A percentile compares a stretch with the other conserved stretches of the same genome.
Conservation (phyloP, 1,284 basidiomycete species). For the Mycena sp. region DNA sequence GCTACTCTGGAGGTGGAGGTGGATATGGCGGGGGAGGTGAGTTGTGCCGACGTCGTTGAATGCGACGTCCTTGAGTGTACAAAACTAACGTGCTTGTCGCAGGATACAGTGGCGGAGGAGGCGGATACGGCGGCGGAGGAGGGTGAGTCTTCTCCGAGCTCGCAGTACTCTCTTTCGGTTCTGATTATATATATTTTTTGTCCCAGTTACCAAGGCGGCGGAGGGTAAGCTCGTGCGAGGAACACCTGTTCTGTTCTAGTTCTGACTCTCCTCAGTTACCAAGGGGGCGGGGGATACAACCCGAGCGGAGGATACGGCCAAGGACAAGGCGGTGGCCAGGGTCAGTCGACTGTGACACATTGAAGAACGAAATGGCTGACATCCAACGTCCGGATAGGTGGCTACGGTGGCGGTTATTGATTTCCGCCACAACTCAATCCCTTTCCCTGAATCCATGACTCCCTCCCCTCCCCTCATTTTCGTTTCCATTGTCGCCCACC, state of each 20-base stretch:
- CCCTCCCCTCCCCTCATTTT: background rate
- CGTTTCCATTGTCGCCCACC: slow-evolving; percentile 13
- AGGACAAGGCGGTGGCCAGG: background rate
- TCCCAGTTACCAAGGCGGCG: slow-evolving; percentile 28
- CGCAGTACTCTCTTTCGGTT: no score
- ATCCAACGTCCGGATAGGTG: background rate
- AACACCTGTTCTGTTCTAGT: background rate
- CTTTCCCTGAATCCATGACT: background rate
- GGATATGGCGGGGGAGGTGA: slow-evolving; percentile 62
- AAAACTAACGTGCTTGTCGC: background rate
- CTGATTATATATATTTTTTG: background rate
- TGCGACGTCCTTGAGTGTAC: no score
- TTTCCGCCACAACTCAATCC: background rate
- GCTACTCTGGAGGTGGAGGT: slow-evolving; percentile 48
- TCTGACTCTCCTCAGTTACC: background rate
- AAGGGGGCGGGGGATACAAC: slow-evolving; percentile 18
- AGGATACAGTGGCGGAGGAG: slow-evolving; percentile 24
- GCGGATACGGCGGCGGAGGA: slow-evolving; percentile 38
- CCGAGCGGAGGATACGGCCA: slow-evolving; percentile 16
- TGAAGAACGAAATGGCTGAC: no score
- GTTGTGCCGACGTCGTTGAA: slow-evolving; percentile 24
- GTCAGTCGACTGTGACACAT: no score
- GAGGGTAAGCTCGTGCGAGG: slow-evolving; percentile 14
- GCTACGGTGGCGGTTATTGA: slow-evolving; percentile 1
- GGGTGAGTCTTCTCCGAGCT: no score